Evolutionary conservation across 371 early-diverging fungal species (phyloP), one percentile per base, ranked within the genome.

Genomic region (Mucor racemosus): DNA sequence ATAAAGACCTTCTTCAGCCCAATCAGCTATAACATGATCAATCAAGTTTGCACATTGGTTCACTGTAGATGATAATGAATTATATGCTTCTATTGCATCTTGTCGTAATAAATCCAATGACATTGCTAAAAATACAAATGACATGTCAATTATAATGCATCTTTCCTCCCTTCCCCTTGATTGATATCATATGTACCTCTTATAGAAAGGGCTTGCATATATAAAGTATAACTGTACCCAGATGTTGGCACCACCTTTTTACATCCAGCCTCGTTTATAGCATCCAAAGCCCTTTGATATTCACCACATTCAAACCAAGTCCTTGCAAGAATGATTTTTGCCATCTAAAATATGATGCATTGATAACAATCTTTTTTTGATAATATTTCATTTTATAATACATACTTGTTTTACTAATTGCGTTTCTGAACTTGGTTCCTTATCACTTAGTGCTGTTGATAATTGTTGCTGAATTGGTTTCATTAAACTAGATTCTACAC

Each of bases 1-100:
- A 67, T 91, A 91, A 44, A 92, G 74, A 15, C 87, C 89, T 57
- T 88, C 84, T 57, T 92, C 91, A 15, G 85, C 75, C 91, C 92
- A 91, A 44, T 86, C 81, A 6, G 77, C 75, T 34, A 87, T 63
- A 57, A 84, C 84, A 19, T 77, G 81, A n/a, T 82, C 74, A 55
- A 65, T 71, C 48, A 80, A 69, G 26, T 62, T 61, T 58, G 81
- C 62, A 34, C 69, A 60, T 38, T 73, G 66, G 13, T 73, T 73
- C 9, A 88, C 64, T 7, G 80, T 58, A 4, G 50, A 13, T 6
- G 77, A 67, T 8, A 84, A 75, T 26, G 73, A 67, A 26, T 80
- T 77, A 63, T 91, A 90, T 0, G 68, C 70, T 1, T 69, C 74
- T 26, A 86, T 71, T 3, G 88, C 85, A 8, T 71, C 73, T 15